Percentiles rank a stretch among this genome's conserved stretches.
phyloP scores from a whole-genome alignment of 352 stramenopile species.

The Globisporangium echinulatum region DNA sequence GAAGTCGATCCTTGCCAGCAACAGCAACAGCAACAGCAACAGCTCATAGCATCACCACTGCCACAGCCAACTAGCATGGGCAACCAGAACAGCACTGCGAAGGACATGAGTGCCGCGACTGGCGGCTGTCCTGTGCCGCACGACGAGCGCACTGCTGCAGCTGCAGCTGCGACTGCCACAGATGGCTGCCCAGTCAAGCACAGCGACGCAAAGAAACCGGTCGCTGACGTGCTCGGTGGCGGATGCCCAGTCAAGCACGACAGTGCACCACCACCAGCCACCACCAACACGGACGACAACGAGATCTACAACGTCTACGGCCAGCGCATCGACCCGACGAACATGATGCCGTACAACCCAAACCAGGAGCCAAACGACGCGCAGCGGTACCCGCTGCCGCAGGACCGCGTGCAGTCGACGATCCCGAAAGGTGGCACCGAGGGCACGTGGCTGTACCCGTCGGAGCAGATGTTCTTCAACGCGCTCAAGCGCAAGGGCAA shows the following conservation, averaged over 20 bases:
- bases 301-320: conserved; percentile 98
- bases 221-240: conserved; percentile 19
- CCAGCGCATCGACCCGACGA: conserved; percentile 94
- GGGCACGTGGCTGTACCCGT: conserved; percentile 97
- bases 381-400: conserved; percentile 89
- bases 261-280: conserved; percentile 6
- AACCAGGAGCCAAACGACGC: conserved; percentile 91
- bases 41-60: conserved; percentile 1
- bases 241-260: conserved; percentile 56
- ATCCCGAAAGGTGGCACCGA: conserved; percentile 95
- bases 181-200: conserved; percentile 72
- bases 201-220: conserved; percentile 22
- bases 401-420: conserved; percentile 90
- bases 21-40: background rate
- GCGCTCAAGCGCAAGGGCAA: conserved; percentile 96
- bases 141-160: conserved; percentile 16
- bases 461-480: conserved; percentile 99
- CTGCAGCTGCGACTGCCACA: conserved; percentile 4
- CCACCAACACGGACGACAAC: conserved; percentile 6
- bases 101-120: conserved; percentile 5
- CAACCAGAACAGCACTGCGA: conserved; percentile 53
- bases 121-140: conserved; percentile 52
- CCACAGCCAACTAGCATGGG: conserved; percentile 32
- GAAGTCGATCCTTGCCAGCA: background rate
- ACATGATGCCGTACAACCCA: conserved; percentile 97